Conservation (phyloP, 208 protist genomes). For the Trypanosoma mega region DNA sequence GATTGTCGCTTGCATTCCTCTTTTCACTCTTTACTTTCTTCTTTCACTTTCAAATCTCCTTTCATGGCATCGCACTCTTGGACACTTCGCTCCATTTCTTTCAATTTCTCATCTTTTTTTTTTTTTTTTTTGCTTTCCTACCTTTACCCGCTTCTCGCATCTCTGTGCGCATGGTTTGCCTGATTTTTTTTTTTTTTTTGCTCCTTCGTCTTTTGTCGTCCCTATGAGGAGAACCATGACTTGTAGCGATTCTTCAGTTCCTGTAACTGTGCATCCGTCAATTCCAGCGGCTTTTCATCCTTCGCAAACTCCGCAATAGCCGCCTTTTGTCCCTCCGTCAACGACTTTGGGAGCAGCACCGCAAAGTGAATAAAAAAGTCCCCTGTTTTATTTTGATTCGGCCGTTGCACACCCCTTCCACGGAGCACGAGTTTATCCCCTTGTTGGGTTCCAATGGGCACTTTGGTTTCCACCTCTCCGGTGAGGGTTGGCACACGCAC, state of each 20-base stretch:
- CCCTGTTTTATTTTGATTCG: conserved; percentile 81
- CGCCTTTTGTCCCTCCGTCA: conserved; percentile 76
- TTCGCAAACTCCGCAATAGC: conserved; percentile 83
- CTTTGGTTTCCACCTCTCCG: conserved; percentile 82
- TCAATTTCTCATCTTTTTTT: too few species aligned
- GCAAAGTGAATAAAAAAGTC: conserved; percentile 92
- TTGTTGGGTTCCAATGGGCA: conserved; percentile 86
- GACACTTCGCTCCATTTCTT: too few species aligned
- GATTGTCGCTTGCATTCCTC: too few species aligned
- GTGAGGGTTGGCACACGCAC: conserved; percentile 80
- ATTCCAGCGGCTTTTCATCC: conserved; percentile 76
- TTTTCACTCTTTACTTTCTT: too few species aligned
- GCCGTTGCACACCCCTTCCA: conserved; percentile 78
- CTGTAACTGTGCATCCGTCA: conserved; percentile 74
- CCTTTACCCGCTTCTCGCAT: background rate
- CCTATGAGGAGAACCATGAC: conserved; percentile 71
- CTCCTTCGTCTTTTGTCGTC: background rate
- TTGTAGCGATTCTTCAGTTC: conserved; percentile 82
- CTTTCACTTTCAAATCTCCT: too few species aligned
- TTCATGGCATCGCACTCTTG: too few species aligned
- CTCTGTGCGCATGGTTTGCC: background rate
- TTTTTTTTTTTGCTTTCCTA: conserved; percentile 16
- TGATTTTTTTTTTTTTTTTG: background rate
- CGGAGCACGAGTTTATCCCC: conserved; percentile 87
- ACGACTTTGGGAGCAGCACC: conserved; percentile 76